Evolutionary conservation across 2,329 filamentous ascomycete species (phyloP).

Genomic region (Aquanectria penicillioides): DNA sequence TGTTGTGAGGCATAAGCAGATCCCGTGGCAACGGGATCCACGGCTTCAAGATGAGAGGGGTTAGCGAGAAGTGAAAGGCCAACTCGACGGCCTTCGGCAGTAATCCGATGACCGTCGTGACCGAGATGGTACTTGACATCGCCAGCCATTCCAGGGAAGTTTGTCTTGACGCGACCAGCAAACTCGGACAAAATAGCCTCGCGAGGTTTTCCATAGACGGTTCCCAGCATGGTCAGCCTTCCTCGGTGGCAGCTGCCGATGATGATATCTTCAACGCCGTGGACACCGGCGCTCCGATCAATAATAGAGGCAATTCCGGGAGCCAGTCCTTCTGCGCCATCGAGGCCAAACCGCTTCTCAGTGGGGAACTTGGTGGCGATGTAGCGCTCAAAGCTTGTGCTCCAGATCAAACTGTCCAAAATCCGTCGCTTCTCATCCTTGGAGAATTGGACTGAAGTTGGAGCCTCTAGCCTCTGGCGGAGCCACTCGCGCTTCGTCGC

Average conservation of each 20-base stretch:
- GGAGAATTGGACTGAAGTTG: slow-evolving; percentile 92
- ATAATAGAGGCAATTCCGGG: slow-evolving; percentile 99
- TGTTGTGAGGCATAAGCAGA: slow-evolving; percentile 97
- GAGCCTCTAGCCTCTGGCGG: slow-evolving; percentile 90
- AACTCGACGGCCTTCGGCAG: slow-evolving; percentile 95
- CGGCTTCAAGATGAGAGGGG: slow-evolving; percentile 95
- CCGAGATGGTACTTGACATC: slow-evolving; percentile 99
- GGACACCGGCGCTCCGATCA: slow-evolving; percentile 90
- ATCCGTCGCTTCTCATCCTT: slow-evolving; percentile 97
- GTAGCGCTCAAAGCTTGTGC: slow-evolving; percentile 94
- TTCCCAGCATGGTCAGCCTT: slow-evolving; percentile 94
- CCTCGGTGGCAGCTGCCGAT: slow-evolving; percentile 99
- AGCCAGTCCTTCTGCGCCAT: slow-evolving; percentile 94
- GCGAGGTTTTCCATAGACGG: slow-evolving; percentile 98
- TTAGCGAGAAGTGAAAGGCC: slow-evolving; percentile 97
- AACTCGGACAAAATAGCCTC: slow-evolving; percentile 99
- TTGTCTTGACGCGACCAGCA: slow-evolving; percentile 83
- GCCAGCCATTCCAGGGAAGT: slow-evolving; percentile 88
- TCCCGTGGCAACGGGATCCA: slow-evolving; percentile 95
- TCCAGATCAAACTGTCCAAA: slow-evolving; percentile 96
- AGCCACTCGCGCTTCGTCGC: slow-evolving; percentile 98
- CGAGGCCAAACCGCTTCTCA: slow-evolving; percentile 97
- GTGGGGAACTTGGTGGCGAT: slow-evolving; percentile 97
- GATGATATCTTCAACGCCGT: slow-evolving; percentile 97
- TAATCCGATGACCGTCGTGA: slow-evolving; percentile 99